Evolutionary conservation across 108 stramenopile species (phyloP).

Genomic region (Nitzschia sp.): DNA sequence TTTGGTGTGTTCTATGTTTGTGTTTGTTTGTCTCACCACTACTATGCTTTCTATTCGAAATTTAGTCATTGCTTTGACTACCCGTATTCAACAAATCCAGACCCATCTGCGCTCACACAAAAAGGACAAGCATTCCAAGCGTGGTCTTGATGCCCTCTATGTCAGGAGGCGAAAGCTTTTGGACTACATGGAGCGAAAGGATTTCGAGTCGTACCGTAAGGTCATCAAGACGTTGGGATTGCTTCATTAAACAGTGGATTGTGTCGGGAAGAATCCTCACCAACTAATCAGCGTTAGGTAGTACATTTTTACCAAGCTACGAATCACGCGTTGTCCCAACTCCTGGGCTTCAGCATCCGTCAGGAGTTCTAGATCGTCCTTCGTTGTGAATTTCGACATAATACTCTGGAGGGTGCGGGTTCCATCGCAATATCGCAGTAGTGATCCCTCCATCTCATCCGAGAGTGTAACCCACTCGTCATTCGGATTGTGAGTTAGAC

Average conservation of each 20-base stretch:
- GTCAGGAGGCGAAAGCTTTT: conserved; percentile 84
- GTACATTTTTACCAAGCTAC: conserved; percentile 70
- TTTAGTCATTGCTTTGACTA: conserved; percentile 69
- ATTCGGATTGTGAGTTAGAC: conserved; percentile 73
- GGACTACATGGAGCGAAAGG: conserved; percentile 90
- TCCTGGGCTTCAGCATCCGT: conserved; percentile 47
- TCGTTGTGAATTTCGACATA: conserved; percentile 62
- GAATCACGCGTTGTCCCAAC: conserved; percentile 66
- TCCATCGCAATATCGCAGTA: conserved; percentile 77
- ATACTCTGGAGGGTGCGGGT: conserved; percentile 69
- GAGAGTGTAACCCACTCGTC: conserved; percentile 70
- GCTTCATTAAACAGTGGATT: conserved; percentile 42
- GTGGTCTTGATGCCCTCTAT: conserved; percentile 79
- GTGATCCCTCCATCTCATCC: conserved; percentile 83
- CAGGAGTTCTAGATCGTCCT: conserved; percentile 45
- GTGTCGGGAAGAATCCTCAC: conserved; percentile 33
- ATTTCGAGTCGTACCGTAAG: conserved; percentile 77
- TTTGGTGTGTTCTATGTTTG: background rate
- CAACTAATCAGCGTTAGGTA: conserved; percentile 81
- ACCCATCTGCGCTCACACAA: conserved; percentile 76
- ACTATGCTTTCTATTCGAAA: conserved; percentile 1
- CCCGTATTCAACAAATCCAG: conserved; percentile 87
- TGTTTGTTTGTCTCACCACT: background rate
- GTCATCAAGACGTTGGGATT: conserved; percentile 87
- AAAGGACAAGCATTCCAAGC: conserved; percentile 82